Percentiles rank a stretch among this genome's conserved stretches.
phyloP scores from a whole-genome alignment of 2,329 filamentous ascomycete genomes.

The Paecilomyces sp. region DNA sequence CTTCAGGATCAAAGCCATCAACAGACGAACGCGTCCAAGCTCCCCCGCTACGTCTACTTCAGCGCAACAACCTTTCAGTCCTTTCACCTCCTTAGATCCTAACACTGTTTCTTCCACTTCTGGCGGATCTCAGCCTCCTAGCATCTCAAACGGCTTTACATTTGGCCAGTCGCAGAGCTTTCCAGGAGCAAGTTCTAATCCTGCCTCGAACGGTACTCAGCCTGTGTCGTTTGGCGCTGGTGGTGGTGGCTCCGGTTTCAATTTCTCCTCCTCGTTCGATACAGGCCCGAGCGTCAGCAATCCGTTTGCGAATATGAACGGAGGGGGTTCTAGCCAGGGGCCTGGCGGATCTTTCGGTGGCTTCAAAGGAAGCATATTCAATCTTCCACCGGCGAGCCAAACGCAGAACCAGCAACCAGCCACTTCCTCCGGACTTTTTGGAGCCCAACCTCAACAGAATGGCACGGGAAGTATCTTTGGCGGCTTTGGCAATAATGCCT shows the following conservation, averaged over 20 bases:
- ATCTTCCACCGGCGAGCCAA: slow-evolving; percentile 14
- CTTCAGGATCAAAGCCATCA: slow-evolving; percentile 22
- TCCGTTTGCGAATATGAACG: slow-evolving; percentile 27
- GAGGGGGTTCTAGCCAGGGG: slow-evolving; percentile 11
- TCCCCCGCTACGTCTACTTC: slow-evolving; percentile 11
- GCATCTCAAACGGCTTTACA: slow-evolving; percentile 20
- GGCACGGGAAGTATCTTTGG: background rate
- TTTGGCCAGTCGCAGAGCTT: slow-evolving; percentile 33
- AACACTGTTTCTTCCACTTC: slow-evolving; percentile 20
- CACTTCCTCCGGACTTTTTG: slow-evolving; percentile 14
- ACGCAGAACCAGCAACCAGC: slow-evolving; percentile 14
- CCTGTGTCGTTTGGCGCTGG: slow-evolving; percentile 24
- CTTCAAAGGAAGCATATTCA: slow-evolving; percentile 27
- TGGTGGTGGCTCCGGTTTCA: slow-evolving; percentile 21
- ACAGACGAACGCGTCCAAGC: slow-evolving; percentile 16
- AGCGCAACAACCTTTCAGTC: slow-evolving; percentile 14
- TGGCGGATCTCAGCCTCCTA: slow-evolving; percentile 8
- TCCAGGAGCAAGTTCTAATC: slow-evolving; percentile 16
- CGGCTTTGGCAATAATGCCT: slow-evolving; percentile 5
- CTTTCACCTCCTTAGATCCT: slow-evolving; percentile 23
- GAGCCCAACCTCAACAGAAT: slow-evolving; percentile 6
- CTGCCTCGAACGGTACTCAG: slow-evolving; percentile 17
- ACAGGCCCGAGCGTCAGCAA: slow-evolving; percentile 19
- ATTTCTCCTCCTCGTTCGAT: slow-evolving; percentile 20
- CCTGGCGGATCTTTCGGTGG: slow-evolving; percentile 16